phyloP scores from a whole-genome alignment of 495 filamentous ascomycete species.

The Lasiosphaeris hirsuta region DNA sequence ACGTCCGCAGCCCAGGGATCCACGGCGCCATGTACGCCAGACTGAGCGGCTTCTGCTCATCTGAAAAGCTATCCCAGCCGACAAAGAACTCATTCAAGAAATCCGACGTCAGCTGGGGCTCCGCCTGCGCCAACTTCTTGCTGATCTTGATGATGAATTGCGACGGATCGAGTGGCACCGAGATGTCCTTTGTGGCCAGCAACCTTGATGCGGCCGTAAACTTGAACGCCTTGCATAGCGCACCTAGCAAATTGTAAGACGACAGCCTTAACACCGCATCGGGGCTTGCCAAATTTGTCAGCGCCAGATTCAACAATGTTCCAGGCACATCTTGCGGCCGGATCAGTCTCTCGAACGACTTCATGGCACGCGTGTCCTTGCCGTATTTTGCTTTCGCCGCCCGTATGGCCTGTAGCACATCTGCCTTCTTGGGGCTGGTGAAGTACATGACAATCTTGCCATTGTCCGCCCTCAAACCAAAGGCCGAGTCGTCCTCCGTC shows the following conservation, averaged over 20 bases:
- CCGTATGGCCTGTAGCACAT: constrained; percentile 58
- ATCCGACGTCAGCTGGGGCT: constrained; percentile 63
- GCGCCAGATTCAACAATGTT: constrained; percentile 60
- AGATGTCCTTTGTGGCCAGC: constrained; percentile 56
- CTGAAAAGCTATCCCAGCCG: constrained; percentile 62
- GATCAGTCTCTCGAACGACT: constrained; percentile 57
- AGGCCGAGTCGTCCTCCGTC: constrained; percentile 63
- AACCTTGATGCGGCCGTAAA: constrained; percentile 58
- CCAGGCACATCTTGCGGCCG: constrained; percentile 66
- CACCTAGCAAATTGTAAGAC: constrained; percentile 61
- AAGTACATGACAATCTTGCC: constrained; percentile 68
- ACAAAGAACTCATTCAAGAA: constrained; percentile 67
- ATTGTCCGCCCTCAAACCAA: constrained; percentile 62
- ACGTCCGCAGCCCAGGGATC: constrained; percentile 55
- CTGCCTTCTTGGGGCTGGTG: constrained; percentile 56
- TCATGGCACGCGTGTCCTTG: constrained; percentile 55
- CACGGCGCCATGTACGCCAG: constrained; percentile 66
- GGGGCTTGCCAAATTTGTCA: constrained; percentile 58
- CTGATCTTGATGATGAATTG: constrained; percentile 61
- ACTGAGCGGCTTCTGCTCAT: constrained; percentile 59
- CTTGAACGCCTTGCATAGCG: constrained; percentile 61
- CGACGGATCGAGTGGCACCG: constrained; percentile 58
- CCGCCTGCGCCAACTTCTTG: constrained; percentile 55
- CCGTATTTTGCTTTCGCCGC: constrained; percentile 56
- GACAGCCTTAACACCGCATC: constrained; percentile 55